Base-by-base conservation (phyloP, 495 filamentous ascomycete genomes). In the Talaromyces trachyspermus region DNA sequence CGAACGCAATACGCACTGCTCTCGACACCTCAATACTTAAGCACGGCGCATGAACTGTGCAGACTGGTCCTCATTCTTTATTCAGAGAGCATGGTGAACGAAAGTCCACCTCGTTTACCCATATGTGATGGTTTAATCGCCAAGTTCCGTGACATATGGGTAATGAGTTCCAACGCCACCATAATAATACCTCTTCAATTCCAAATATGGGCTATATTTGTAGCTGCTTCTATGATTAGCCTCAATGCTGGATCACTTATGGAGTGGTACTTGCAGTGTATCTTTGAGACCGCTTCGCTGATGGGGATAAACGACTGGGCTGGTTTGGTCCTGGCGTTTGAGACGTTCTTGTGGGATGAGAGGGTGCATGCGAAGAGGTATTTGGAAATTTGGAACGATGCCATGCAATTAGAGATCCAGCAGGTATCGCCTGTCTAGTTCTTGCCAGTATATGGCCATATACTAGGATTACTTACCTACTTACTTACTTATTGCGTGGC, bases 1-100 rank as follows among this genome's bases (percentile, higher is more conserved):
- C 7, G 14, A 32, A 44, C 42, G 17, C 42, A 44, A 32, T 44
- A 44, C 42, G 32, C 26, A 3, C 42, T 44, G 2, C 42, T 44
- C 17, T 44, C 42, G 22, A n/a, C 26, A 8, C 24, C 24, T 8
- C 19, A 19, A n/a, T n/a, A 44, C 32, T 19, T 5, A 10, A 20
- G 22, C 4, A 32, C 42, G 5, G 2, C 15, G 19, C 42, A 20
- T 14, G 24, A 33, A 22, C 1, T 44, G 2, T 44, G 14, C 11
- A 26, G 27, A 29, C 15, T 44, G 12, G 17, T 29, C 11, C 11
- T 44, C 9, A 44, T 44, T 14, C 42, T 44, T 9, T 44, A 29
- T 32, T 44, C 42, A 11, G 26, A 27, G 6, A 29, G 25, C 14
- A 17, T 44, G 17, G 17, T 30, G 10, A 30, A 32, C 9, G 42